phyloP scores from a whole-genome alignment of 1,139 yeast genomes.

The Geotrichum klebahnii region DNA sequence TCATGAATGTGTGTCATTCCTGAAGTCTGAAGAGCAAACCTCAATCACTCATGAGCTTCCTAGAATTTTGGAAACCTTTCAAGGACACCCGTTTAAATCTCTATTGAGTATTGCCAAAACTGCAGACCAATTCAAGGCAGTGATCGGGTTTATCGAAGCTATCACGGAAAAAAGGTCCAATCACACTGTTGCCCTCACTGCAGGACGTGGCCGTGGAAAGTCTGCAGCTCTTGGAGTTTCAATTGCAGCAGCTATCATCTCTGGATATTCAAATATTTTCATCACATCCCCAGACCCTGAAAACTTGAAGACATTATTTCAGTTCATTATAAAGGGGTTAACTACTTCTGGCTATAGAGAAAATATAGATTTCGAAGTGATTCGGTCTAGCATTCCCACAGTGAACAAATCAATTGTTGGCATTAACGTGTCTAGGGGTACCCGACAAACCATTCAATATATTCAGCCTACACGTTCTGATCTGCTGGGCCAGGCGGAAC shows the following conservation, averaged over 20 bases:
- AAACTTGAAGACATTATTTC: constrained; percentile 88
- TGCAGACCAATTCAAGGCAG: constrained; percentile 93
- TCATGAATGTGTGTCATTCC: too few species aligned
- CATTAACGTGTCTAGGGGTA: constrained; percentile 87
- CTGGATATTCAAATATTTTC: constrained; percentile 91
- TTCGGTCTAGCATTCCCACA: constrained; percentile 90
- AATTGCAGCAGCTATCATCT: constrained; percentile 94
- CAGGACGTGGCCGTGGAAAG: constrained; percentile 99
- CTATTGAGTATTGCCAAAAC: constrained; percentile 78
- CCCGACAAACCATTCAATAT: constrained; percentile 95
- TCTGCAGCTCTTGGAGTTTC: constrained; percentile 97
- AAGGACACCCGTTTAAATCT: constrained; percentile 91
- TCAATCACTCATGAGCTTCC: too few species aligned
- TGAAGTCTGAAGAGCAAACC: constrained; percentile 77
- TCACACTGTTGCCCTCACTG: constrained; percentile 88
- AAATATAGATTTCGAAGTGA: constrained; percentile 89
- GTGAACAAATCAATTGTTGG: constrained; percentile 94
- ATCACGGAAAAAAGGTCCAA: constrained; percentile 84
- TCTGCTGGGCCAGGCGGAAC: constrained; percentile 96
- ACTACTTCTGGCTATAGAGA: constrained; percentile 93
- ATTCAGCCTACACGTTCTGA: constrained; percentile 85
- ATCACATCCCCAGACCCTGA: constrained; percentile 98
- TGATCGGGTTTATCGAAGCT: constrained; percentile 85
- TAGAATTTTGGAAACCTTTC: constrained; percentile 61
- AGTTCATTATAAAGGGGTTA: constrained; percentile 88